Base-by-base conservation (phyloP, 75 land plant genomes). In the Pinus albicaulis region DNA sequence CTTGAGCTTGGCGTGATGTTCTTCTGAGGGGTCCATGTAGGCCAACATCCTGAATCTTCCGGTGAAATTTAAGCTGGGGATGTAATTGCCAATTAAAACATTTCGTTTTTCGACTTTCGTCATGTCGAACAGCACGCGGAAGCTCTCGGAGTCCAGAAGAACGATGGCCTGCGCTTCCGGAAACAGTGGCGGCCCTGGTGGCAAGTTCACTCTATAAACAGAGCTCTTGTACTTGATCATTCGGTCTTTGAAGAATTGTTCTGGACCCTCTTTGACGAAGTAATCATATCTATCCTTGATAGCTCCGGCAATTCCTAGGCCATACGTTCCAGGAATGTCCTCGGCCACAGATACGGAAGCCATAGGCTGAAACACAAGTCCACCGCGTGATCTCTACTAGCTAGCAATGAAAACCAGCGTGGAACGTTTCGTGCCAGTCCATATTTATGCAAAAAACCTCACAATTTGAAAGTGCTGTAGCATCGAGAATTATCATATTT, bases 191-290 rank as follows among this genome's bases (percentile, higher is more conserved):
- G 89, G 91, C 5, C 86, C 71, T 0, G 98, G 98, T 4, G 95
- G 91, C 71, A 92, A 64, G 72, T 95, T 92, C 55, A 86, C 81
- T 0, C 95, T 80, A 79, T 88, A 92, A 24, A 95, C 95, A 8
- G 93, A 90, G 89, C 95, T 92, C 48, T 82, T 77, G 82, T 89
- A 78, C 87, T 86, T 82, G 28, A 80, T 80, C 63, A 79, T 80
- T 7, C 90, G 78, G 58, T 74, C 78, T 59, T 74, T 70, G 83
- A 87, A 92, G 84, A 92, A 95, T 22, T 74, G 78, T 1, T 63
- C 38, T 5, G 1, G 3, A 28, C 38, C 66, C 31, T 63, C 66
- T 5, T 13, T 16, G 0, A 63, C 38, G 36, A 63, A 84, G 73
- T 78, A 87, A 61, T 79, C 77, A 44, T 79, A 70, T 3, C 88